A percentile compares a stretch with the other conserved stretches of the same genome.
Evolutionary conservation across 106 monocot species (phyloP).

Genomic region (Platanthera zijinensis): DNA sequence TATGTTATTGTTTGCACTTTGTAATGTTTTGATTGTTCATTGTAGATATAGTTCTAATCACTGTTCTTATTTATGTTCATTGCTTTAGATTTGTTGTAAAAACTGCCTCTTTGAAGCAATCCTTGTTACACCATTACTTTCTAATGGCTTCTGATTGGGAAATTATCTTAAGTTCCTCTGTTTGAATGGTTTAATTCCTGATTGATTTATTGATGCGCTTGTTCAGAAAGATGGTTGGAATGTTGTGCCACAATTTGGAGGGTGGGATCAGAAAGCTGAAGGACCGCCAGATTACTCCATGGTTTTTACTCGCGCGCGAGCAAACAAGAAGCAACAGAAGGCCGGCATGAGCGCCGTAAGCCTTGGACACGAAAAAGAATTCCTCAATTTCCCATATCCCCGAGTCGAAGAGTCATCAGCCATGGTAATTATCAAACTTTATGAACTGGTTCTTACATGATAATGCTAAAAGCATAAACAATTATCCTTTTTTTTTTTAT

Average conservation of each 20-base stretch:
- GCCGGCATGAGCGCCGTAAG: neutral
- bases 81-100: neutral
- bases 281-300: slow-evolving; percentile 15
- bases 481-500: neutral
- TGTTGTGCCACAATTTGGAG: slow-evolving; percentile 20
- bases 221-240: slow-evolving; percentile 7
- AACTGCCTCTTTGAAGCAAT: neutral
- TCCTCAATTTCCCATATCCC: slow-evolving; percentile 7
- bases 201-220: neutral
- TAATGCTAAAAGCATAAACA: neutral
- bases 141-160: neutral
- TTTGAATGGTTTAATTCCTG: neutral
- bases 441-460: neutral
- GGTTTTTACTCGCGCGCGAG: slow-evolving; percentile 26
- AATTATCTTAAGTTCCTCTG: neutral
- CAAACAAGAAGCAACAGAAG: slow-evolving; percentile 25
- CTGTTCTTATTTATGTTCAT: neutral
- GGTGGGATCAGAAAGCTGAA: slow-evolving; percentile 20
- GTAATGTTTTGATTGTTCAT: neutral
- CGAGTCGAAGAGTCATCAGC: neutral
- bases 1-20: neutral
- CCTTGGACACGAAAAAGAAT: slow-evolving; percentile 13
- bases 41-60: neutral
- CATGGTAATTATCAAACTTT: slow-evolving; percentile 8
- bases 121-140: neutral